Evolutionary conservation across 345 rosid genomes (phyloP).

Genomic region (Salix purpurea): DNA sequence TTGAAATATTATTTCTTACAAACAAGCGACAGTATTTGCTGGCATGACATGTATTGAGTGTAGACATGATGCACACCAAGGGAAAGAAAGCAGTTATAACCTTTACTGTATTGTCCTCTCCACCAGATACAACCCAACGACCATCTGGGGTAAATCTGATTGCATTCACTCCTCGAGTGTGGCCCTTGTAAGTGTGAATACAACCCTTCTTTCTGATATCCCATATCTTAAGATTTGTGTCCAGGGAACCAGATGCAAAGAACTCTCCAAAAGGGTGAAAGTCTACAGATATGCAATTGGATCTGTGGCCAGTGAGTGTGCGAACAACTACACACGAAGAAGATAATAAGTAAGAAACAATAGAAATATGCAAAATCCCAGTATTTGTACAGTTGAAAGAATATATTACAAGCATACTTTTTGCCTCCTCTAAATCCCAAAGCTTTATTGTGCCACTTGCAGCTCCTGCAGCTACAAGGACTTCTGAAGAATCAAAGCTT

Average conservation of each 20-base stretch:
- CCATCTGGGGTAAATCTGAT: conserved; percentile 99
- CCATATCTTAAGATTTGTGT: conserved; percentile 98
- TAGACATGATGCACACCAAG: background rate
- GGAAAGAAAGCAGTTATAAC: conserved; percentile 34
- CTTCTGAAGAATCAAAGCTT: conserved; percentile 91
- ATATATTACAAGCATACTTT: conserved; percentile 42
- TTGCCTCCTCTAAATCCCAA: conserved; percentile 99
- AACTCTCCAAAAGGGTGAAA: conserved; percentile 99
- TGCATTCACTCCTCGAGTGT: conserved; percentile 93
- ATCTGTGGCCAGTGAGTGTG: conserved; percentile 91
- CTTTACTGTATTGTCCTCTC: conserved; percentile 94
- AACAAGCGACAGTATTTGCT: background rate
- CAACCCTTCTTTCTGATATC: conserved; percentile 95
- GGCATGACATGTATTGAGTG: background rate
- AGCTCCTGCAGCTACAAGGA: conserved; percentile 93
- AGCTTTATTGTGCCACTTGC: conserved; percentile 96
- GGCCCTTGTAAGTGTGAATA: conserved; percentile 98
- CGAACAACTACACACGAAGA: conserved; percentile 64
- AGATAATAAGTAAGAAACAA: background rate
- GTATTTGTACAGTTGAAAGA: background rate
- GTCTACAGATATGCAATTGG: conserved; percentile 93
- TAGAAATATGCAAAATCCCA: background rate
- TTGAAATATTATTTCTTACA: background rate
- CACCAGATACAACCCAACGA: conserved; percentile 99
- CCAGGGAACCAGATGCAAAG: conserved; percentile 97